Conservation (phyloP, 169 alveolate species). For the Plasmodium inui region DNA sequence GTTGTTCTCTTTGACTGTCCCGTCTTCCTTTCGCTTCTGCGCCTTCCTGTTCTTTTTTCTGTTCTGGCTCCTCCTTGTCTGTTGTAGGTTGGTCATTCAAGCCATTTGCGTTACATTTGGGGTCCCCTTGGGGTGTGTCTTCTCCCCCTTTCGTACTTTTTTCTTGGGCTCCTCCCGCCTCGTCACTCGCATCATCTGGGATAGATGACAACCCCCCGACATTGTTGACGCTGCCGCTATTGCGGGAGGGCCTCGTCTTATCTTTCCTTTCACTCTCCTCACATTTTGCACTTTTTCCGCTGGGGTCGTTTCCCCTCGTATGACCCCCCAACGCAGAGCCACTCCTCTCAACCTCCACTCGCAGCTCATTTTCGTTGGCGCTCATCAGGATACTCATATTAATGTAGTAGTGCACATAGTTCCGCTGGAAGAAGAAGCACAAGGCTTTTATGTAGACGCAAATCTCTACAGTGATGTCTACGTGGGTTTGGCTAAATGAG, state of each 20-base stretch:
- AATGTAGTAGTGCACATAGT: conserved; percentile 46
- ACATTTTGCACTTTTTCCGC: conserved; percentile 1
- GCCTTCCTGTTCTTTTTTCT: not conserved
- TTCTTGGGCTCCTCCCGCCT: not conserved
- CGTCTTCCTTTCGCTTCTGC: not conserved
- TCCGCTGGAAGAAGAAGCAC: conserved; percentile 44
- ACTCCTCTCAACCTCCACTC: conserved; percentile 13
- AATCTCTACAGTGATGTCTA: conserved; percentile 27
- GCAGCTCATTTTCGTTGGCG: conserved; percentile 16
- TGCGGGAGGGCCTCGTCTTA: not conserved
- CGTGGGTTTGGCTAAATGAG: conserved; percentile 7
- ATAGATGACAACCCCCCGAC: not conserved
- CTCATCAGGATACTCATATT: conserved; percentile 59
- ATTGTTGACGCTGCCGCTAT: not conserved
- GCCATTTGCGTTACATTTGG: not conserved
- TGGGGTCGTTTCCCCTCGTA: not conserved
- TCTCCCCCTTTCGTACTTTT: not conserved
- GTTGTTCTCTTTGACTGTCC: not conserved
- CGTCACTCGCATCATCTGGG: not conserved
- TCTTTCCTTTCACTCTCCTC: conserved; percentile 15
- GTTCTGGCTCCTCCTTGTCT: conserved; percentile 1
- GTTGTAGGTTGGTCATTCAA: not conserved
- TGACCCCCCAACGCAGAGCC: not conserved
- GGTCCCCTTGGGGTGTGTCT: not conserved
- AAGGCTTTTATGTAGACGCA: conserved; percentile 57